Evolutionary conservation across 192 early-diverging fungal genomes (phyloP), one percentile per base, ranked within the genome.

Genomic region (Rhizoclosmatium globosum): DNA sequence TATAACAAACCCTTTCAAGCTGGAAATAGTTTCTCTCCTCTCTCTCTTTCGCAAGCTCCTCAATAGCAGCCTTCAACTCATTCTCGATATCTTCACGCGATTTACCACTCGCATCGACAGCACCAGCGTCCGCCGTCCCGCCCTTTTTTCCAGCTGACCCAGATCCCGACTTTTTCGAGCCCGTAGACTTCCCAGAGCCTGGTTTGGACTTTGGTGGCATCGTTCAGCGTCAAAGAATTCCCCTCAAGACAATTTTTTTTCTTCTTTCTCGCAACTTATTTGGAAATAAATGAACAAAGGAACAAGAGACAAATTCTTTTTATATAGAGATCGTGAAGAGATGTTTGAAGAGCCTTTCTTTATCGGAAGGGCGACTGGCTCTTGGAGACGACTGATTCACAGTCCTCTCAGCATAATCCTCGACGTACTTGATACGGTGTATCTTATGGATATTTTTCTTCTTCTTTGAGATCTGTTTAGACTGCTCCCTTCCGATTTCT

Each of bases 11-110:
- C 80, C 88, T 53, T 71, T 91, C 90, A 21, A 91, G 59, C 77
- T 91, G 90, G 71, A 91, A 91, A 71, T 83, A 91, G 60, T 91
- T 91, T 46, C 90, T 47, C 79, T 91, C 89, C 60, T 89, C 84
- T 64, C 87, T 41, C 81, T 91, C 90, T 39, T 77, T 47, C 4
- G 79, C 76, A 38, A 90, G 76, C 56, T 90, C 89, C 44, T 89
- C 84, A 41, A 85, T 81, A 17, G 87, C 67, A 56, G 82, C 81
- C 67, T 89, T 88, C 65, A 91, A 46, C 31, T 88, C 89, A 23
- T 70, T 80, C 59, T 86, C 85, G 19, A 83, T 57, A n/a, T 86
- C 85, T 50, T 80, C 78, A 73, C 79, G 81, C 48, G 81, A 64
- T 65, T 86, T 86, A 2, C 62, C 81, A 11, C 31, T 80, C 45